Evolutionary conservation across 2,329 filamentous ascomycete species (phyloP).

Genomic region (Calonectria crousiana): DNA sequence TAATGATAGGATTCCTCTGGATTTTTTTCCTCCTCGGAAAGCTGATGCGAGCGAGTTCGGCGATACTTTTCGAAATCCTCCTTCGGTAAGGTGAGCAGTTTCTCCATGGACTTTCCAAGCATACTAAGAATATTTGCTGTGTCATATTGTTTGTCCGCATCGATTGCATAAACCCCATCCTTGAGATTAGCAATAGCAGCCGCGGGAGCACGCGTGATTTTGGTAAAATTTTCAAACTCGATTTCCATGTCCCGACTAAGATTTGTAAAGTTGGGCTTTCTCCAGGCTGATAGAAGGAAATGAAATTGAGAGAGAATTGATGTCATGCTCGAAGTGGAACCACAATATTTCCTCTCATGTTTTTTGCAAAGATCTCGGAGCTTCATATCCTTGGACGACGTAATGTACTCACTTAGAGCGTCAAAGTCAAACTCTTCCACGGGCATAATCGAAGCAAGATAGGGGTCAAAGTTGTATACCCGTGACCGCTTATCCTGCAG

Average conservation of each 20-base stretch:
- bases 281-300: slow-evolving; percentile 88
- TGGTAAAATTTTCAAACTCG: slow-evolving; percentile 76
- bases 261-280: slow-evolving; percentile 74
- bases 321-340: slow-evolving; percentile 98
- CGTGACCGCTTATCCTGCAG: slow-evolving; percentile 88
- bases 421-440: slow-evolving; percentile 93
- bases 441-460: slow-evolving; percentile 93
- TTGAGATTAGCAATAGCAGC: slow-evolving; percentile 87
- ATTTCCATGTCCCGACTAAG: slow-evolving; percentile 76
- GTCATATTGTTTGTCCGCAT: slow-evolving; percentile 94
- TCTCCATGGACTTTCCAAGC: slow-evolving; percentile 96
- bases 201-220: slow-evolving; percentile 77
- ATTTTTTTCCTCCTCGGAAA: slow-evolving; percentile 78
- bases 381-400: slow-evolving; percentile 85
- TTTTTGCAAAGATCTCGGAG: slow-evolving; percentile 77
- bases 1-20: slow-evolving; percentile 88
- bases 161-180: slow-evolving; percentile 91
- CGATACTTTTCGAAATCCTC: slow-evolving; percentile 90
- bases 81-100: slow-evolving; percentile 86
- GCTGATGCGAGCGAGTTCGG: slow-evolving; percentile 73
- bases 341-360: slow-evolving; percentile 83
- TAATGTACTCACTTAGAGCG: slow-evolving; percentile 87
- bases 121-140: slow-evolving; percentile 87
- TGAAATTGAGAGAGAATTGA: slow-evolving; percentile 90
- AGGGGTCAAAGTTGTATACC: slow-evolving; percentile 98